Conservation (phyloP, 768 basidiomycete species). For the Phanerodontia chrysosporium region DNA sequence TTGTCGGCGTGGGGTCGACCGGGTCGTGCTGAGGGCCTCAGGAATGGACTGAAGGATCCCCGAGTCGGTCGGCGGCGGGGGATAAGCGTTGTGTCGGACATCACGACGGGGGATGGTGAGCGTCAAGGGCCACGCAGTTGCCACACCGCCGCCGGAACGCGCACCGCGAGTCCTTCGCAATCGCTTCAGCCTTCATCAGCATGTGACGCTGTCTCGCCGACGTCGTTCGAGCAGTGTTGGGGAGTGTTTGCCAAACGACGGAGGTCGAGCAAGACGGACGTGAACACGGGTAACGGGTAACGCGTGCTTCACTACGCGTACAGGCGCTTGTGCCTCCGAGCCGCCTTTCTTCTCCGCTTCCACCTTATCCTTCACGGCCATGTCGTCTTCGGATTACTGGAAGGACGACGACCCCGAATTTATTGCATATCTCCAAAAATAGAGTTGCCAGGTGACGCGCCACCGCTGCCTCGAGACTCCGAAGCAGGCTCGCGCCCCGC, state of each 20-base stretch:
- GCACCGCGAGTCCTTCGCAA: not conserved
- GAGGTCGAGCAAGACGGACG: not conserved
- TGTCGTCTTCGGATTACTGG: conserved; percentile 49
- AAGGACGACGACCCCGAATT: conserved; percentile 52
- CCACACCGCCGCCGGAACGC: conserved; percentile 6
- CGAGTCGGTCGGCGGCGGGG: not conserved
- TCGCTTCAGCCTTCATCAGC: not conserved
- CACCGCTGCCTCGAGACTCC: conserved; percentile 1
- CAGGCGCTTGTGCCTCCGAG: not conserved
- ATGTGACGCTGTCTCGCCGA: not conserved
- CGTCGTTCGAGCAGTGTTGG: no score
- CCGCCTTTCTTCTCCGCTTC: conserved; percentile 1
- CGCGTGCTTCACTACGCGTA: not conserved
- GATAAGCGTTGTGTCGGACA: not conserved
- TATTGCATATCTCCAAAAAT: conserved; percentile 42
- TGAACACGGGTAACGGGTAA: not conserved
- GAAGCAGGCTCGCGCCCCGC: not conserved
- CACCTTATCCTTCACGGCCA: not conserved
- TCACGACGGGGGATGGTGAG: not conserved
- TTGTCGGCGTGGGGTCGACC: not conserved
- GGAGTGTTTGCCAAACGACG: not conserved
- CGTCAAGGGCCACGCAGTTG: conserved; percentile 13
- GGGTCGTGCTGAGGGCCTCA: not conserved
- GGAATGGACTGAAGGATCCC: not conserved
- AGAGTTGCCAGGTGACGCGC: conserved; percentile 45